phyloP scores from a whole-genome alignment of 2,329 filamentous ascomycete species.

The Neopestalotiopsis sp. region DNA sequence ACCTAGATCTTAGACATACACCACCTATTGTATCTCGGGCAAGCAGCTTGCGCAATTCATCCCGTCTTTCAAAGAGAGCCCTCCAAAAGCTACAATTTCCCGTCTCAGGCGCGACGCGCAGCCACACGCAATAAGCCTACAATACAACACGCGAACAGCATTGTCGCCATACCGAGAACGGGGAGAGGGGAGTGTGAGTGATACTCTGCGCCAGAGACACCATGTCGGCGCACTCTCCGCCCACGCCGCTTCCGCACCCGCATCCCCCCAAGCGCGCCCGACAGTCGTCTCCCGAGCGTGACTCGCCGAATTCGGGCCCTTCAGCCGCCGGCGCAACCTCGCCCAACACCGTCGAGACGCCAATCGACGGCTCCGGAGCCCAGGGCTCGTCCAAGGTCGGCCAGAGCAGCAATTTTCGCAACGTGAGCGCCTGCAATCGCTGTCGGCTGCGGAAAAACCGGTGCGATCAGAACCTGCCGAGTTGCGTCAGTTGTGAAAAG shows the following conservation, averaged over 20 bases:
- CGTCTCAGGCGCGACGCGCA: background rate
- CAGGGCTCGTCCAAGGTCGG: slow-evolving; percentile 46
- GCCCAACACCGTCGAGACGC: slow-evolving; percentile 33
- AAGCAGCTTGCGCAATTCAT: background rate
- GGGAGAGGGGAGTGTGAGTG: background rate
- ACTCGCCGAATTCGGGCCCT: slow-evolving; percentile 44
- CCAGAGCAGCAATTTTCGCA: slow-evolving; percentile 74
- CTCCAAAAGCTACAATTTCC: background rate
- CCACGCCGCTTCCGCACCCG: slow-evolving; percentile 49
- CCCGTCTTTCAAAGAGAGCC: background rate
- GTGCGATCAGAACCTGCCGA: slow-evolving; percentile 91
- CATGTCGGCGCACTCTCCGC: slow-evolving; percentile 54
- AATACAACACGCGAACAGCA: background rate
- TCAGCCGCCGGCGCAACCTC: slow-evolving; percentile 41
- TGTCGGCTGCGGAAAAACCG: slow-evolving; percentile 92
- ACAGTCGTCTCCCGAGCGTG: slow-evolving; percentile 55
- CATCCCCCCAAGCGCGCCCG: slow-evolving; percentile 64
- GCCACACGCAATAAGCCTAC: background rate
- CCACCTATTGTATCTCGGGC: background rate
- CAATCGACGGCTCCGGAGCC: slow-evolving; percentile 35
- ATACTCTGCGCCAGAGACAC: slow-evolving; percentile 9
- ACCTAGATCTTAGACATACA: background rate
- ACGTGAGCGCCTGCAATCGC: slow-evolving; percentile 93
- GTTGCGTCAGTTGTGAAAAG: slow-evolving; percentile 91
- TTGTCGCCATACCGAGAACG: background rate